A percentile compares a stretch with the other conserved stretches of the same genome.
These are phyloP conservation scores for Phylloboletellus chloephorus DNA, from an alignment of 1,284 basidiomycete species.

Conservation along the genomic window DNA sequence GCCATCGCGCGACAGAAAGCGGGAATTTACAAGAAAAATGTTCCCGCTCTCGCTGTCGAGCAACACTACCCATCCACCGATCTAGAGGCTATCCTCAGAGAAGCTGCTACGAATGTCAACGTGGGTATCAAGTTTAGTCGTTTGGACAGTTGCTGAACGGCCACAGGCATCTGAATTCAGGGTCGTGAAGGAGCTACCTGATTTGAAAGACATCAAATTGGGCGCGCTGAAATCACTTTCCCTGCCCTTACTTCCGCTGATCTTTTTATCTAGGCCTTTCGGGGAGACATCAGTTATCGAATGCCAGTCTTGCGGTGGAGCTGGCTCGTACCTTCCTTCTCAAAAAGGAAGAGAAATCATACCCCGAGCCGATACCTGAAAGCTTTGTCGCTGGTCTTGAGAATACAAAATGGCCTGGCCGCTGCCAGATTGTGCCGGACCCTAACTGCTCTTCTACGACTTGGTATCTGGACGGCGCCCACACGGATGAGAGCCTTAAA, in stretches of 20 bases:
- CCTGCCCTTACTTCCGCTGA: constrained; percentile 3
- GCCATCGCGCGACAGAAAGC: constrained; percentile 96
- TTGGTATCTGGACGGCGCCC: constrained; percentile 96
- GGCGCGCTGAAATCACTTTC: constrained; percentile 39
- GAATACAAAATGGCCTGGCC: constrained; percentile 88
- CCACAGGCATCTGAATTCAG: constrained; percentile 59
- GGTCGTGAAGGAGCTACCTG: constrained; percentile 47
- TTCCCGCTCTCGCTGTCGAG: constrained; percentile 79
- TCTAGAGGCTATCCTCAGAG: constrained; percentile 61
- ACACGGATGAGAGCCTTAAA: constrained; percentile 86
- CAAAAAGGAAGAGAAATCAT: constrained; percentile 10
- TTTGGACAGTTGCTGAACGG: constrained; percentile 1
- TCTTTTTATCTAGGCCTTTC: constrained; percentile 58
- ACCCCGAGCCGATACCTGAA: constrained; percentile 40
- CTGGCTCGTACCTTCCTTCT: constrained; percentile 68
- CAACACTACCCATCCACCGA: constrained; percentile 74
- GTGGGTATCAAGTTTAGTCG: constrained; percentile 30
- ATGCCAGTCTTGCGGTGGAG: constrained; percentile 84
- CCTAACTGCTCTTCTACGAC: constrained; percentile 46
- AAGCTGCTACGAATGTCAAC: constrained; percentile 63
- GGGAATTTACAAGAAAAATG: constrained; percentile 92
- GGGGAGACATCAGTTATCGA: constrained; percentile 86
- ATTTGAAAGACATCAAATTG: constrained; percentile 53
- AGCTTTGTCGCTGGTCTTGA: constrained; percentile 61
- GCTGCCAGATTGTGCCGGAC: constrained; percentile 83